phyloP scores from a whole-genome alignment of 1,284 basidiomycete genomes.

The Hortiboletus rubellus region DNA sequence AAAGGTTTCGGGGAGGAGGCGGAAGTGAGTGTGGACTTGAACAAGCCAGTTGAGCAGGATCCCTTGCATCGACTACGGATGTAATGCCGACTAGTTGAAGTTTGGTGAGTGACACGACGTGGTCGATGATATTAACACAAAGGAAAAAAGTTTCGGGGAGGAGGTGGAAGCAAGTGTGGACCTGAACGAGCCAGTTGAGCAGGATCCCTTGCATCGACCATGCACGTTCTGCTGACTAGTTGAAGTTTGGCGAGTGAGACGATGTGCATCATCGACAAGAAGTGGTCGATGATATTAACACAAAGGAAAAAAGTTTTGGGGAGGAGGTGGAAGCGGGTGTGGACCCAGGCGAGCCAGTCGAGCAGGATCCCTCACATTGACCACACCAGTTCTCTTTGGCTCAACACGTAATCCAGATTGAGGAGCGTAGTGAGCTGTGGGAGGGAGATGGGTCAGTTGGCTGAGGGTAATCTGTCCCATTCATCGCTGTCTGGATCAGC shows the following conservation, averaged over 20 bases:
- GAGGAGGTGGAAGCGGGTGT: slow-evolving; percentile 89
- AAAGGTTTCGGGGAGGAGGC: slow-evolving; percentile 92
- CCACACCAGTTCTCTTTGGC: slow-evolving; percentile 49
- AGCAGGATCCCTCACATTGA: slow-evolving; percentile 94
- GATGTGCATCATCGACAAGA: too few relatives aligned
- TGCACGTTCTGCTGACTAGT: slow-evolving; percentile 34
- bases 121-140: slow-evolving; percentile 93
- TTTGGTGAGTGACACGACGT: slow-evolving; percentile 89
- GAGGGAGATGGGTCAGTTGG: too few relatives aligned
- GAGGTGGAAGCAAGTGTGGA: slow-evolving; percentile 91
- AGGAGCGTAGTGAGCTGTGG: too few relatives aligned
- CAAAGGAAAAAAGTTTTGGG: slow-evolving; percentile 97
- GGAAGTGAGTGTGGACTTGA: slow-evolving; percentile 94
- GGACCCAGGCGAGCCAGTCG: slow-evolving; percentile 98
- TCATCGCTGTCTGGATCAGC: too few relatives aligned
- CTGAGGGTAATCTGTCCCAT: too few relatives aligned
- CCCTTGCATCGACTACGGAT: slow-evolving; percentile 50
- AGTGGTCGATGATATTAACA: slow-evolving; percentile 86
- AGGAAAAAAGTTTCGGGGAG: slow-evolving; percentile 97
- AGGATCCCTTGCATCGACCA: slow-evolving; percentile 98
- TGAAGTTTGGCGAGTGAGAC: too few relatives aligned
- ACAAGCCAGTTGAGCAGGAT: slow-evolving; percentile 97
- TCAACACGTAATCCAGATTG: slow-evolving; percentile 19
- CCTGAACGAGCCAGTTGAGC: slow-evolving; percentile 96
- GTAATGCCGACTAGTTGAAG: slow-evolving; percentile 93